Conservation (phyloP, 176 grass and related monocot genomes). For the Bothriochloa decipiens region DNA sequence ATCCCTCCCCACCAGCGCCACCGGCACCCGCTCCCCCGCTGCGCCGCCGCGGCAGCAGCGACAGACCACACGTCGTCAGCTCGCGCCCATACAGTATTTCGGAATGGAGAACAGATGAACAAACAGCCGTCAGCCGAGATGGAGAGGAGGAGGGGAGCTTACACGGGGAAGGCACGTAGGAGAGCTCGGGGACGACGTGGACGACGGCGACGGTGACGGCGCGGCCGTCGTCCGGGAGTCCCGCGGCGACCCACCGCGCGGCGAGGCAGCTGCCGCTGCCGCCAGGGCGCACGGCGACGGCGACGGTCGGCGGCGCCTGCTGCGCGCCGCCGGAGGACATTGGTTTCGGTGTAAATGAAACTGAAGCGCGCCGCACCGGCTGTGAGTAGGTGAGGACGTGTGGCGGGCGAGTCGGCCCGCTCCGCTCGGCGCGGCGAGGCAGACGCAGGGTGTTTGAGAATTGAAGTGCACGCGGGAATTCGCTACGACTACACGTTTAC, state of each 20-base stretch:
- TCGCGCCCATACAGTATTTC: conserved; percentile 13
- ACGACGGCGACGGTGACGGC: conserved; percentile 57
- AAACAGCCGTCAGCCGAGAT: not conserved
- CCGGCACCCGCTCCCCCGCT: conserved; percentile 74
- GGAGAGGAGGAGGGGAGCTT: not conserved
- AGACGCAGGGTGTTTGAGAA: not conserved
- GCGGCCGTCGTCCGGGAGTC: conserved; percentile 35
- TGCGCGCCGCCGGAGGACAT: conserved; percentile 18
- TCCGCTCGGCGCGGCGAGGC: not conserved
- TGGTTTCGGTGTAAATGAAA: not conserved
- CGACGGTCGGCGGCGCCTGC: conserved; percentile 13
- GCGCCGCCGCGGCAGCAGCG: not conserved
- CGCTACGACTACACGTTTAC: not conserved
- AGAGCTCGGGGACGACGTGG: conserved; percentile 66
- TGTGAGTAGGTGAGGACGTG: not conserved
- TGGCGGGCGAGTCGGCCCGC: not conserved
- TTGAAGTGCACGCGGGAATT: not conserved
- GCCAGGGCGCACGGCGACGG: conserved; percentile 58
- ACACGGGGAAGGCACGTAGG: conserved; percentile 73
- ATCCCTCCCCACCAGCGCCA: conserved; percentile 53
- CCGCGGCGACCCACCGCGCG: conserved; percentile 61
- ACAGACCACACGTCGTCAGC: conserved; percentile 5
- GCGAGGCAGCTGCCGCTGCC: conserved; percentile 65
- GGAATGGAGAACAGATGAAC: not conserved
- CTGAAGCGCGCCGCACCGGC: not conserved